phyloP scores from a whole-genome alignment of 257 asterid genomes.

The Fraxinus quadrangulata region DNA sequence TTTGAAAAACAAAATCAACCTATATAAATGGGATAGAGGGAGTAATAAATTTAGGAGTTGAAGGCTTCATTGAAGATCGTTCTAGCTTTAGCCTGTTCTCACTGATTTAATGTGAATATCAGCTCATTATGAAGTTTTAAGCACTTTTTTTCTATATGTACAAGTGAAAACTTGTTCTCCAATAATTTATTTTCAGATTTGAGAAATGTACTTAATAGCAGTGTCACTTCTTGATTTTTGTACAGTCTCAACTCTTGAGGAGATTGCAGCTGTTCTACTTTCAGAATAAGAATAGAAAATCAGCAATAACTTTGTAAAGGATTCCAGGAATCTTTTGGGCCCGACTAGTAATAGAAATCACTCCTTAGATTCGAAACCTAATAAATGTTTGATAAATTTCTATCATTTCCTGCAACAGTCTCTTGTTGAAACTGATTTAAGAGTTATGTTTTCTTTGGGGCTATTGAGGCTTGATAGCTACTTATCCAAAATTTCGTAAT shows the following conservation, averaged over 20 bases:
- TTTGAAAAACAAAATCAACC: no score
- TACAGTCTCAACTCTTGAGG: not conserved
- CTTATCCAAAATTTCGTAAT: not conserved
- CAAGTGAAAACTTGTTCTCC: not conserved
- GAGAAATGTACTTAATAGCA: constrained; percentile 5
- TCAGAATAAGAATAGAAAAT: not conserved
- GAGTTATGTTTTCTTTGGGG: not conserved
- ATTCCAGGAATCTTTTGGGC: not conserved
- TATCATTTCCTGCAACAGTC: not conserved
- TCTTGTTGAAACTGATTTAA: not conserved
- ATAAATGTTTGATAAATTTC: not conserved
- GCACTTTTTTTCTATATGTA: not conserved
- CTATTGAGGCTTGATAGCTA: not conserved
- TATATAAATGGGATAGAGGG: no score
- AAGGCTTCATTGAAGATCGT: not conserved
- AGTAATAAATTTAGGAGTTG: not conserved
- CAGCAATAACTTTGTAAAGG: not conserved
- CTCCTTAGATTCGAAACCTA: not conserved
- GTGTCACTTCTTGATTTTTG: not conserved
- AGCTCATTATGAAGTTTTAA: not conserved
- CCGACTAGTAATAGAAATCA: not conserved
- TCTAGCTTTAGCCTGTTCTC: not conserved
- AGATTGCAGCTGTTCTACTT: not conserved
- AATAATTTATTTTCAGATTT: not conserved
- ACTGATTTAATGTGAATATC: not conserved